Evolutionary conservation across 73 alveolate species (phyloP).

Genomic region (Paraurostyla sp.): DNA sequence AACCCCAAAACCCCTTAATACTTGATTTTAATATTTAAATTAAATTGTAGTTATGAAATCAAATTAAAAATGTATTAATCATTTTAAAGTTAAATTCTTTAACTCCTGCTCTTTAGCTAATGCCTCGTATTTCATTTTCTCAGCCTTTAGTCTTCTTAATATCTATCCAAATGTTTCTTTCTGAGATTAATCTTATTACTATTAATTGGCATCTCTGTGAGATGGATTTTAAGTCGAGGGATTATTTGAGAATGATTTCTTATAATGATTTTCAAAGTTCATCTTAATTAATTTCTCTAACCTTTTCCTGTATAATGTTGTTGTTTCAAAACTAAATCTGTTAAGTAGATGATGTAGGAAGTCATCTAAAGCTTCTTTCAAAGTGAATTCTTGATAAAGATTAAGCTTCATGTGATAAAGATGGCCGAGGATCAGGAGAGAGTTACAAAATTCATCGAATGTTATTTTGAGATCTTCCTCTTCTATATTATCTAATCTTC

Average conservation of each 20-base stretch:
- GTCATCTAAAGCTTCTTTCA: constrained; percentile 19
- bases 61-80: too few relatives aligned
- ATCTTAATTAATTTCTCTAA: constrained; percentile 18
- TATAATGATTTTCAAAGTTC: background rate
- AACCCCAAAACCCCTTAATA: too few relatives aligned
- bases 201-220: background rate
- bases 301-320: constrained; percentile 30
- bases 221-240: background rate
- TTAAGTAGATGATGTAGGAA: constrained; percentile 28
- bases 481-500: constrained; percentile 1
- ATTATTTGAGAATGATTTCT: background rate
- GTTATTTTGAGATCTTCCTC: constrained; percentile 23
- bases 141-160: constrained; percentile 6
- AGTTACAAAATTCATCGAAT: constrained; percentile 29
- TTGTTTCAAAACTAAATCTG: constrained; percentile 8
- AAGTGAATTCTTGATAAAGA: constrained; percentile 1
- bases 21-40: too few relatives aligned
- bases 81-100: too few relatives aligned
- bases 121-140: background rate
- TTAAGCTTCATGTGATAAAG: background rate
- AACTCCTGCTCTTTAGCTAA: too few relatives aligned
- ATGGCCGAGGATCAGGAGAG: constrained; percentile 1
- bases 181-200: background rate
- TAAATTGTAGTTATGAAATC: too few relatives aligned
- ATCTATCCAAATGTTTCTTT: constrained; percentile 42